Percentiles rank a stretch among this genome's conserved stretches.
phyloP scores from a whole-genome alignment of 768 basidiomycete genomes.

The Coprinopsis marcescibilis region DNA sequence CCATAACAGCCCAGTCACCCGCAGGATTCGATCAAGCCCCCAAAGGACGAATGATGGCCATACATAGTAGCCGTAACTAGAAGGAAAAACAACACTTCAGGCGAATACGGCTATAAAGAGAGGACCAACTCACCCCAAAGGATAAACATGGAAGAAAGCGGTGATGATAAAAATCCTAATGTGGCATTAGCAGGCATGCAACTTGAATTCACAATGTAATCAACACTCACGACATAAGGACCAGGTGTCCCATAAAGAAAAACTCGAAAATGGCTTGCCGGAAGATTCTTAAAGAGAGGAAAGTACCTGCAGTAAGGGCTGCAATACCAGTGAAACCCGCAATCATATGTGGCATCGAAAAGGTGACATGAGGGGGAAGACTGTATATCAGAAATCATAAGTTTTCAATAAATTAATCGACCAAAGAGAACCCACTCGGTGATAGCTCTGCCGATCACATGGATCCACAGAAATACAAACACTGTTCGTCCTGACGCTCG shows the following conservation, averaged over 20 bases:
- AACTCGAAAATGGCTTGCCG: slow-evolving; percentile 37
- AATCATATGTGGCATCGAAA: slow-evolving; percentile 31
- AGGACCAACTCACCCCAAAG: slow-evolving; percentile 19
- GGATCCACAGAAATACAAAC: slow-evolving; percentile 39
- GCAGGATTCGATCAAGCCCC: slow-evolving; percentile 39
- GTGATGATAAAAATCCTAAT: slow-evolving; percentile 34
- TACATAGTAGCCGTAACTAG: slow-evolving; percentile 33
- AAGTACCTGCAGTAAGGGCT: slow-evolving; percentile 29
- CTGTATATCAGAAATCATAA: slow-evolving; percentile 16
- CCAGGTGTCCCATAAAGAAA: slow-evolving; percentile 30
- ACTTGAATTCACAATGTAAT: slow-evolving; percentile 4
- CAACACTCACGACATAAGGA: slow-evolving; percentile 24
- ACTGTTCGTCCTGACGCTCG: slow-evolving; percentile 37
- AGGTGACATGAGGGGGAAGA: slow-evolving; percentile 28
- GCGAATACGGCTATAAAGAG: not conserved
- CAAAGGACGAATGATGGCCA: slow-evolving; percentile 44
- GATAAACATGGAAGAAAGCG: slow-evolving; percentile 33
- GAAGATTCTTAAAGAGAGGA: slow-evolving; percentile 35
- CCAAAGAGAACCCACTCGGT: slow-evolving; percentile 19
- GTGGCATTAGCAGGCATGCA: slow-evolving; percentile 18
- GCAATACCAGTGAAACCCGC: slow-evolving; percentile 25
- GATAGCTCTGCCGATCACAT: slow-evolving; percentile 26
- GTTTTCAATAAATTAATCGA: not conserved
- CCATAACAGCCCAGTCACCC: slow-evolving; percentile 32
- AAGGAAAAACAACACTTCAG: not conserved